Evolutionary conservation across 2,329 filamentous ascomycete species (phyloP).

Genomic region (Colletotrichum sp.): DNA sequence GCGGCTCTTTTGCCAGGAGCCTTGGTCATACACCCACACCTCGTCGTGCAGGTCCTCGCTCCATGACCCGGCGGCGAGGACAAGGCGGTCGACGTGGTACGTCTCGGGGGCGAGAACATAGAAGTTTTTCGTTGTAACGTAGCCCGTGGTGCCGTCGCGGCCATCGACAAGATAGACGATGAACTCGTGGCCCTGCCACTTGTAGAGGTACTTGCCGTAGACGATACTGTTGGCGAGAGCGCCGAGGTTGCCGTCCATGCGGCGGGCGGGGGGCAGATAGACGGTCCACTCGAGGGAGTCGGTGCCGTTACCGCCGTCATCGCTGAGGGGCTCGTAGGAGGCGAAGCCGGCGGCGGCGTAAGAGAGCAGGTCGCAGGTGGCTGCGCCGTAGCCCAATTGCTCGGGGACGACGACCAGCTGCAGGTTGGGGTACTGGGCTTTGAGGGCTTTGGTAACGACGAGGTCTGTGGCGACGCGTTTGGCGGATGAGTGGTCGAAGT

Average conservation of each 20-base stretch:
- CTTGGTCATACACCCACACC: constrained; percentile 70
- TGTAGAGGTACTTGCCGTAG: constrained; percentile 49
- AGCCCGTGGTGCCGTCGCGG: constrained; percentile 40
- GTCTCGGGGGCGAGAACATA: constrained; percentile 42
- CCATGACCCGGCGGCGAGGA: constrained; percentile 62
- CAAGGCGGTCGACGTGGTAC: constrained; percentile 49
- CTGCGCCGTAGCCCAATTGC: neutral
- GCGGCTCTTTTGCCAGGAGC: constrained; percentile 66
- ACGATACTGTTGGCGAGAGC: constrained; percentile 33
- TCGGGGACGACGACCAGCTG: constrained; percentile 43
- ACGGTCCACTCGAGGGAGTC: constrained; percentile 41
- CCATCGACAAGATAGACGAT: constrained; percentile 48
- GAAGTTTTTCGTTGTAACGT: constrained; percentile 35
- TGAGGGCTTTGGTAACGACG: constrained; percentile 44
- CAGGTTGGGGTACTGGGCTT: constrained; percentile 47
- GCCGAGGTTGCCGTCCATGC: constrained; percentile 44
- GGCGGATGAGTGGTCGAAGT: constrained; percentile 46
- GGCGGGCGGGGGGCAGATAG: constrained; percentile 44
- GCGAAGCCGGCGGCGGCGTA: constrained; percentile 48
- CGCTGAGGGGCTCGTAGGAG: constrained; percentile 32
- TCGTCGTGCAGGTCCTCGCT: constrained; percentile 63
- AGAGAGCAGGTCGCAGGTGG: constrained; percentile 41
- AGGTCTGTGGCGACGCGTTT: constrained; percentile 47
- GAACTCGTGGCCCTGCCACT: constrained; percentile 46
- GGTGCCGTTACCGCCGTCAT: constrained; percentile 30